Evolutionary conservation across 768 basidiomycete species (phyloP).

Genomic region (Lactifluus rugatus): DNA sequence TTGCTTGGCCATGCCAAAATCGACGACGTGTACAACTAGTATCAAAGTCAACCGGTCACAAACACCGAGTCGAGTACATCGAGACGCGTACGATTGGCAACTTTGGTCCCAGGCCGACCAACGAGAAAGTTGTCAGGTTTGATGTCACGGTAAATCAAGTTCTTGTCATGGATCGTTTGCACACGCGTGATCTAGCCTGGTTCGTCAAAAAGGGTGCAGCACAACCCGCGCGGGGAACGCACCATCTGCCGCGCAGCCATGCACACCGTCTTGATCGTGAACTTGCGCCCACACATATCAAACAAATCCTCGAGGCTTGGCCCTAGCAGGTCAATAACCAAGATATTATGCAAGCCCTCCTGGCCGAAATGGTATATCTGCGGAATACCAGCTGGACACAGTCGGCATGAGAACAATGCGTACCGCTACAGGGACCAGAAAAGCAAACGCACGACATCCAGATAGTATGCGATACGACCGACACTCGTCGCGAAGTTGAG

Average conservation of each 20-base stretch:
- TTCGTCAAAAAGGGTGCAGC: not conserved
- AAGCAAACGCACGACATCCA: slow-evolving; percentile 57
- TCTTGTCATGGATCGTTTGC: slow-evolving; percentile 98
- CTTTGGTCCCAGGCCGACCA: slow-evolving; percentile 88
- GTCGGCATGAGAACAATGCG: slow-evolving; percentile 12
- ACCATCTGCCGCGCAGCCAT: slow-evolving; percentile 99
- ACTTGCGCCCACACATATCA: slow-evolving; percentile 98
- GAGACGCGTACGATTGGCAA: slow-evolving; percentile 55
- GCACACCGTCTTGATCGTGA: slow-evolving; percentile 95
- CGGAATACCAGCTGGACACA: slow-evolving; percentile 75
- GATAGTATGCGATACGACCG: slow-evolving; percentile 88
- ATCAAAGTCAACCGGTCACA: slow-evolving; percentile 1
- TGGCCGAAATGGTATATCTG: slow-evolving; percentile 99
- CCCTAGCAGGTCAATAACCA: slow-evolving; percentile 96
- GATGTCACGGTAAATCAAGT: slow-evolving; percentile 98
- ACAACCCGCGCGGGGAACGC: slow-evolving; percentile 20
- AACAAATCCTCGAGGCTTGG: slow-evolving; percentile 96
- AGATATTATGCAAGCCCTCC: slow-evolving; percentile 95
- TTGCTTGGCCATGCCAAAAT: slow-evolving; percentile 99
- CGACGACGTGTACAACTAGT: slow-evolving; percentile 83
- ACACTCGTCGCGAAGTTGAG: slow-evolving; percentile 97
- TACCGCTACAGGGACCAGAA: slow-evolving; percentile 4
- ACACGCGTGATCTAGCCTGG: slow-evolving; percentile 75
- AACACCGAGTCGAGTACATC: not conserved
- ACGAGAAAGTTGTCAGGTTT: slow-evolving; percentile 99